Conservation (phyloP, 23 red algal genomes). For the Gracilaria gracilis region DNA sequence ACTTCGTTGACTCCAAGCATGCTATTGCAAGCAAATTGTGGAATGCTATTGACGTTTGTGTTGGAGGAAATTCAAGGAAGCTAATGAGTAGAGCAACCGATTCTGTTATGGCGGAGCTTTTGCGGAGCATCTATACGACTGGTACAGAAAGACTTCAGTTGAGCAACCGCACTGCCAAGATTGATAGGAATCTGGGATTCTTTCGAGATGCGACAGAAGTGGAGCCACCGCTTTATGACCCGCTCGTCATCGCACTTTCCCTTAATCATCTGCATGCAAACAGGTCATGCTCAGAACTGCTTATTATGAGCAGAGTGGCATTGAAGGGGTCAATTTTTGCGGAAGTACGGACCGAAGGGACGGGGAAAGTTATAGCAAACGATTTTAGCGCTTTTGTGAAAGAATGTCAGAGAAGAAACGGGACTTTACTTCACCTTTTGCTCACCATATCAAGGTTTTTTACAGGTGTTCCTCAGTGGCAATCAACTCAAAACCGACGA, state of each 20-base stretch:
- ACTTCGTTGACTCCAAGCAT: slow-evolving; percentile 45
- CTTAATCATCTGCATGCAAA: slow-evolving; percentile 63
- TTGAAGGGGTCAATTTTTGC: slow-evolving; percentile 60
- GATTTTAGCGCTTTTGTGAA: slow-evolving; percentile 39
- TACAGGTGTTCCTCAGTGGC: neutral
- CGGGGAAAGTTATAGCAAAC: slow-evolving; percentile 28
- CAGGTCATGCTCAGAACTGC: neutral
- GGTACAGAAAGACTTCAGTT: too few species aligned
- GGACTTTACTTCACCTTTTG: slow-evolving; percentile 30
- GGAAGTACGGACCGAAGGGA: slow-evolving; percentile 45
- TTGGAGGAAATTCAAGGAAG: slow-evolving; percentile 27
- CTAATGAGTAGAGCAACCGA: slow-evolving; percentile 42
- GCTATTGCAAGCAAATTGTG: slow-evolving; percentile 27
- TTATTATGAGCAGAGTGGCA: slow-evolving; percentile 8
- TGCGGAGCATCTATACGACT: slow-evolving; percentile 34
- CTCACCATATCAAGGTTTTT: slow-evolving; percentile 35
- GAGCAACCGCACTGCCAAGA: neutral
- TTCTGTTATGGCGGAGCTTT: slow-evolving; percentile 32
- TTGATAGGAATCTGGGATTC: slow-evolving; percentile 44
- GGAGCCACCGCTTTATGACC: slow-evolving; percentile 64
- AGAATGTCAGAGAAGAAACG: slow-evolving; percentile 47
- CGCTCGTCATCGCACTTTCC: slow-evolving; percentile 48
- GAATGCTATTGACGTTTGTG: slow-evolving; percentile 41
- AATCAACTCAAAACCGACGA: slow-evolving; percentile 47
- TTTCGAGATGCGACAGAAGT: slow-evolving; percentile 45